A percentile compares a stretch with the other conserved stretches of the same genome.
Conservation (phyloP, 2,329 filamentous ascomycete genomes). For the Berkeleyomyces rouxiae region DNA sequence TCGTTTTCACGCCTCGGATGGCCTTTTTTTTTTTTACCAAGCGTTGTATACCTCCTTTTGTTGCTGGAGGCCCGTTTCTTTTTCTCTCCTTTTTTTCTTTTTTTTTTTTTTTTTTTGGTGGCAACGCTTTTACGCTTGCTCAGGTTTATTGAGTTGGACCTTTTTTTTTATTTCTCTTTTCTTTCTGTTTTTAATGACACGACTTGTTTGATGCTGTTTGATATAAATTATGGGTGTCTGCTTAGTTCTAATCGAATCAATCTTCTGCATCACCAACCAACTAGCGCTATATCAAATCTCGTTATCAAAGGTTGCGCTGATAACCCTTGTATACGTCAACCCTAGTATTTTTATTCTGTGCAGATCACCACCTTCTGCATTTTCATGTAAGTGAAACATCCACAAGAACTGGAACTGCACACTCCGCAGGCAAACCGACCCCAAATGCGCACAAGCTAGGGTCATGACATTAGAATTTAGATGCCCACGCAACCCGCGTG, state of each 20-base stretch:
- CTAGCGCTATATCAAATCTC: no score
- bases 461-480: not conserved
- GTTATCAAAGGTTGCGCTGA: no score
- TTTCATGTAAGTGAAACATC: not conserved
- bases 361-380: not conserved
- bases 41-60: constrained; percentile 2
- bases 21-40: not conserved
- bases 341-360: not conserved
- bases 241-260: no score
- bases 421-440: not conserved
- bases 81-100: not conserved
- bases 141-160: not conserved
- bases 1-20: not conserved
- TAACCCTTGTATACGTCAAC: not conserved
- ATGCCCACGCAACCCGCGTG: not conserved
- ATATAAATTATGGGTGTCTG: not conserved
- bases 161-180: constrained; percentile 1
- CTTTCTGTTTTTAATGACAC: not conserved
- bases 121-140: not conserved
- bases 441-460: not conserved
- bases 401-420: not conserved
- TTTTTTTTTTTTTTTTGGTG: not conserved
- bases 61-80: not conserved
- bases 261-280: no score
- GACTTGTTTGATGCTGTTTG: not conserved